Evolutionary conservation across 257 asterid species (phyloP).

Genomic region (Plantago elongata): DNA sequence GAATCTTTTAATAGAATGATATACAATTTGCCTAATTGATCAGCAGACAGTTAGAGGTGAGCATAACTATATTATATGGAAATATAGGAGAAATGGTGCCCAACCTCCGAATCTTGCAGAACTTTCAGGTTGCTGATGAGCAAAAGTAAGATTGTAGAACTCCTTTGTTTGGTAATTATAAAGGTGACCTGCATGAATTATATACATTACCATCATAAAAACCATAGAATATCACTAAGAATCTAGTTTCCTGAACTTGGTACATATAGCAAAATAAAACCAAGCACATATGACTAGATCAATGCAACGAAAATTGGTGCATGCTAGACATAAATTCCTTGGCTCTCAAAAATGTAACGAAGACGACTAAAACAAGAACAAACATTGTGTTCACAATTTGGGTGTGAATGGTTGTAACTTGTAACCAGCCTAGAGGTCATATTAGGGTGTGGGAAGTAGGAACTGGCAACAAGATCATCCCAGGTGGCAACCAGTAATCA

Average conservation of each 20-base stretch:
- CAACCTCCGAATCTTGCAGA: conserved; percentile 91
- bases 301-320: conserved; percentile 15
- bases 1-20: background rate
- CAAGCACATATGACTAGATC: conserved; percentile 13
- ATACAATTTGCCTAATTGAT: conserved; percentile 9
- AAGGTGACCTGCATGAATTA: conserved; percentile 74
- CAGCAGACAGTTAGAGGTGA: conserved; percentile 10
- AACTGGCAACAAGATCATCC: conserved; percentile 12
- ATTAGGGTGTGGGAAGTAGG: conserved; percentile 9
- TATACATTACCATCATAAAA: conserved; percentile 17
- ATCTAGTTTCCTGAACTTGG: conserved; percentile 13
- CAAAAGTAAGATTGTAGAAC: conserved; percentile 90
- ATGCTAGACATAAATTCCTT: conserved; percentile 1
- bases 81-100: conserved; percentile 14
- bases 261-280: conserved; percentile 9
- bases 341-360: conserved; percentile 11
- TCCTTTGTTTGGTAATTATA: conserved; percentile 94
- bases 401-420: conserved; percentile 10
- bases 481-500: conserved; percentile 10
- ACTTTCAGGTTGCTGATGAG: conserved; percentile 92
- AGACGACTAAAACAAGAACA: background rate
- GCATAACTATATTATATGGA: conserved; percentile 3
- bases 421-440: conserved; percentile 9
- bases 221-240: conserved; percentile 12
- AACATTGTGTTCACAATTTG: conserved; percentile 7